Evolutionary conservation across 2,329 filamentous ascomycete genomes (phyloP), one percentile per base, ranked within the genome.

Genomic region (Sarocladiaceae sp.): DNA sequence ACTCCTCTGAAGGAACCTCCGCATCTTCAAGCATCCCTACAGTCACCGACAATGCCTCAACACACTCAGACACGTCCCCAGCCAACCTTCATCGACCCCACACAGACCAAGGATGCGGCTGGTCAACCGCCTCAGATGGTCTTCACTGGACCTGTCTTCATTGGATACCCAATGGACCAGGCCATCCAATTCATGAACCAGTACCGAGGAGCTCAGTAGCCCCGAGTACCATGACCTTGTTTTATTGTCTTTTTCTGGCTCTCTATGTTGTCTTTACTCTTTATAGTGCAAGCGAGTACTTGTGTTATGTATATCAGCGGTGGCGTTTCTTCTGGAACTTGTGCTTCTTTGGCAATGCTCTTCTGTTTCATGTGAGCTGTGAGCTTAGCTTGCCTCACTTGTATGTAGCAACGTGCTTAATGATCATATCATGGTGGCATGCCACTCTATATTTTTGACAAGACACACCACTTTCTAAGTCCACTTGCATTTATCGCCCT

Each of bases 81-180:
- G 50, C 76, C 78, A 16, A 59, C 73, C 1, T 80, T 81, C 45
- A 63, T 82, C 53, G 74, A 74, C 50, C 59, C 71, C 32, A 56
- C 61, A 44, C 49, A 63, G 29, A 43, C 55, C 39, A 61, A 67
- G 51, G 56, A 55, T 44, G 52, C 52, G 5, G 49, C 50, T 31
- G 58, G 54, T 9, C 45, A 43, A 19, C 15, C 37, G n/a, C 78
- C 86, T 9, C 83, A 85, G 54, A 85, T 96, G 77, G 72, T 94
- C 0, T 95, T 96, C 58, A 95, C 87, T 7, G 91, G 91, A 0
- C 91, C 91, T 0, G 89, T 96, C 0, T 96, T 96, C 58, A 88
- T 97, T 55, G 91, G 91, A 0, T 96, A 95, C 57, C 81, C 84
- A 9, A 77, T 88, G 49, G 87, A 94, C 48, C 83, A 94, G 59